Evolutionary conservation across 192 early-diverging fungal genomes (phyloP), one percentile per base, ranked within the genome.

Genomic region (Cladochytrium replicatum): DNA sequence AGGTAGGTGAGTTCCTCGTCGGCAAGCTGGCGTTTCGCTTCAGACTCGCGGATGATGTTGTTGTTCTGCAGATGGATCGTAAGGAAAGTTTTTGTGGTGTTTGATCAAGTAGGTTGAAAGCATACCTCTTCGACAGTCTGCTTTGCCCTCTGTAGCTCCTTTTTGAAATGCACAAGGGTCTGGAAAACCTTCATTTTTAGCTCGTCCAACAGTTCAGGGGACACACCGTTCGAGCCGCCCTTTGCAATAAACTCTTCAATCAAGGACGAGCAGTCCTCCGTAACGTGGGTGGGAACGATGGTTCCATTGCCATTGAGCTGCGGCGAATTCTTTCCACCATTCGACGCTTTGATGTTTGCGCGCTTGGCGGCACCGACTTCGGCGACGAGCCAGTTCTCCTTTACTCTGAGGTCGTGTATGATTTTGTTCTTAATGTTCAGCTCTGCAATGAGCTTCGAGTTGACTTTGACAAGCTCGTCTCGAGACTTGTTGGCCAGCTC

Each of bases 401-500:
- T 60, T 6, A 9, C 34, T 21, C 63, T 60, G 8, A 57, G 19
- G 23, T 65, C 60, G 26, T 54, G 31, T 26, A 65, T 65, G 41
- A 65, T 63, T 32, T 57, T 63, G 48, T 65, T 65, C 34, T 65
- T 65, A 21, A 54, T 25, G 40, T 65, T 65, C 22, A 60, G n/a
- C 43, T 65, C 63, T 6, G 57, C 46, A 19, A 46, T 21, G 28
- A 66, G 40, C 29, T 59, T 60, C 23, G 41, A 43, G 22, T 28
- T 29, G 2, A 65, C 19, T 2, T 21, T 13, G 6, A 52, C 25
- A 15, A 64, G 45, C 23, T 64, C 61, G 2, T 64, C 60, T 28
- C 61, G 60, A 0, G 58, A 15, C 37, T 60, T 60, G n/a, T n/a
- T n/a, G n/a, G n/a, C n/a, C n/a, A n/a, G n/a, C n/a, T n/a, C n/a